These are phyloP conservation scores for Cryphonectria carpinicola DNA, from an alignment of 2,329 filamentous ascomycete species.

Conservation along the genomic window DNA sequence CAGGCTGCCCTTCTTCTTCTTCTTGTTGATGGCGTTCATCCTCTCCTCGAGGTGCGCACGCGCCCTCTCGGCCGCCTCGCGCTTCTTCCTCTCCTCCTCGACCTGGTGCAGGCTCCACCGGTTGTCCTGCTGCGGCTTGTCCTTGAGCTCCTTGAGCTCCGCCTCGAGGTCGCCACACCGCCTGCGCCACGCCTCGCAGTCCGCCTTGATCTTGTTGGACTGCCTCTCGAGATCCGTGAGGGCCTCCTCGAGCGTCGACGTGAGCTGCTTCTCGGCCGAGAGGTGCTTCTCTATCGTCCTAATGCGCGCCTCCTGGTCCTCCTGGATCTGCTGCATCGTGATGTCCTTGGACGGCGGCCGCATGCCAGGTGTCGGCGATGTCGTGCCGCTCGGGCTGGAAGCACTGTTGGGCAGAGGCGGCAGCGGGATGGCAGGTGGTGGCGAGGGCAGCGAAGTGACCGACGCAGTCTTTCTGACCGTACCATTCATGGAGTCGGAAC, in stretches of 20 bases:
- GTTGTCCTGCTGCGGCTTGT: slow-evolving; percentile 57
- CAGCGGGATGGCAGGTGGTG: slow-evolving; percentile 93
- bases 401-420: slow-evolving; percentile 76
- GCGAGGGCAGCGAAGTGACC: slow-evolving; percentile 83
- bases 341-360: slow-evolving; percentile 85
- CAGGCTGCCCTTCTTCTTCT: slow-evolving; percentile 92
- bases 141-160: slow-evolving; percentile 69
- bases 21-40: slow-evolving; percentile 90
- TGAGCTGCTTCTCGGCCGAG: slow-evolving; percentile 93
- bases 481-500: slow-evolving; percentile 64
- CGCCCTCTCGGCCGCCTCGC: slow-evolving; percentile 86
- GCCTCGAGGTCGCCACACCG: slow-evolving; percentile 76
- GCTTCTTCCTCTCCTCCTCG: slow-evolving; percentile 94
- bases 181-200: slow-evolving; percentile 89
- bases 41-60: slow-evolving; percentile 88
- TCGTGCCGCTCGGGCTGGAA: slow-evolving; percentile 28
- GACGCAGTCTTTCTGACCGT: slow-evolving; percentile 85
- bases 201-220: slow-evolving; percentile 87
- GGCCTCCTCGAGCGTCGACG: slow-evolving; percentile 91
- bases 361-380: slow-evolving; percentile 58
- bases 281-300: slow-evolving; percentile 96
- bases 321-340: slow-evolving; percentile 75
- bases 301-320: slow-evolving; percentile 94
- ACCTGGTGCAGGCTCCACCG: slow-evolving; percentile 82
- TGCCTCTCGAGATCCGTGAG: slow-evolving; percentile 91